Conservation (phyloP, 495 filamentous ascomycete genomes). For the Neurospora tetrasperma region DNA sequence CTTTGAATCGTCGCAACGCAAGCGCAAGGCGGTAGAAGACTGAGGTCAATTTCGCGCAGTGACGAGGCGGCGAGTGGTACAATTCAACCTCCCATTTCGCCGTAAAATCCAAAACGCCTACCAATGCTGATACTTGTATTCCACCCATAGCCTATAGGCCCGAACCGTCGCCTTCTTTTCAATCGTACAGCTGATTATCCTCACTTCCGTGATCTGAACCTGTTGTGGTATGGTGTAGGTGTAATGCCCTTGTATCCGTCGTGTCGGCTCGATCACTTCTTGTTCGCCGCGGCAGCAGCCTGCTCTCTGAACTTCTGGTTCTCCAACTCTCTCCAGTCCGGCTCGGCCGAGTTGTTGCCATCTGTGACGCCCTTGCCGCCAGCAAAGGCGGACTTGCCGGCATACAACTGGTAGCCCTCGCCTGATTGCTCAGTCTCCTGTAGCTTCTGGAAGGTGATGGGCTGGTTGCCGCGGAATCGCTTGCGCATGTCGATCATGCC, state of each 20-base stretch:
- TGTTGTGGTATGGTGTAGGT: not conserved
- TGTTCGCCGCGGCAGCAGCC: slow-evolving; percentile 8
- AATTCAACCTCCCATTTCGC: not conserved
- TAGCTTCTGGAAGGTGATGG: slow-evolving; percentile 51
- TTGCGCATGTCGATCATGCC: slow-evolving; percentile 99
- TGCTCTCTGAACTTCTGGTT: slow-evolving; percentile 41
- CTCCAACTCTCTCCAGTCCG: slow-evolving; percentile 47
- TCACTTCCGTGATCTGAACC: not conserved
- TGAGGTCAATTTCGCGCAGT: not conserved
- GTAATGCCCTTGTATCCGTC: not conserved
- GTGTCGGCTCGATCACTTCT: slow-evolving; percentile 11
- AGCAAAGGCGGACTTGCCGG: slow-evolving; percentile 60
- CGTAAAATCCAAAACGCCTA: not conserved
- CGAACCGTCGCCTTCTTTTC: not conserved
- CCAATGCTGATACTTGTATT: not conserved
- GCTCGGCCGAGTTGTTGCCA: slow-evolving; percentile 39
- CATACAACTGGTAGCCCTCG: slow-evolving; percentile 63
- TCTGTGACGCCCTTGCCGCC: slow-evolving; percentile 39
- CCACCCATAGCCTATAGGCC: not conserved
- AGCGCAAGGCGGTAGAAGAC: not conserved
- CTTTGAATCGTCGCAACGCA: not conserved
- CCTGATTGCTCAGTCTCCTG: slow-evolving; percentile 48
- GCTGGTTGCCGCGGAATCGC: slow-evolving; percentile 91
- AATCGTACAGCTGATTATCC: not conserved
- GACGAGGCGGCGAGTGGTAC: not conserved